A percentile compares a stretch with the other conserved stretches of the same genome.
phyloP scores from a whole-genome alignment of 345 rosid species.

The Rhizophora apiculata region DNA sequence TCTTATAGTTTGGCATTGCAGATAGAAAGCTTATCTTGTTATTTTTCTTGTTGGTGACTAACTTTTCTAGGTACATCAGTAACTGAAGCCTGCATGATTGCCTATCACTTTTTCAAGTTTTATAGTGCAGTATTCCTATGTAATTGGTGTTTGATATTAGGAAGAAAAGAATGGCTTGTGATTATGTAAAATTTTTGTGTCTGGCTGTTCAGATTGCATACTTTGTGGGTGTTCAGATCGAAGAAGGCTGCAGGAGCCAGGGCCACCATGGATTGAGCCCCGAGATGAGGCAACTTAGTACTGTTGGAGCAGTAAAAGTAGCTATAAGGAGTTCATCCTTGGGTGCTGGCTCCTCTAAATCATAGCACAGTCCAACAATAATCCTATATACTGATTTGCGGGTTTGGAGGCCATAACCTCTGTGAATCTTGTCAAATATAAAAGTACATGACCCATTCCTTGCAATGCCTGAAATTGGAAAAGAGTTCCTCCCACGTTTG shows the following conservation, averaged over 20 bases:
- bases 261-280: conserved; percentile 54
- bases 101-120: too few species aligned
- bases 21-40: too few species aligned
- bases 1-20: too few species aligned
- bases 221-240: conserved; percentile 71
- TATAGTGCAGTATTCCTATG: too few species aligned
- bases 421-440: not conserved
- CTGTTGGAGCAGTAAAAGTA: conserved; percentile 77
- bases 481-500: too few species aligned
- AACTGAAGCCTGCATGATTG: too few species aligned
- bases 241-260: conserved; percentile 42
- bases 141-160: too few species aligned
- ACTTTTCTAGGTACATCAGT: too few species aligned
- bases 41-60: too few species aligned
- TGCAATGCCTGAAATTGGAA: not conserved
- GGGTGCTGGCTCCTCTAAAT: conserved; percentile 41
- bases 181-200: not conserved
- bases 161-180: too few species aligned
- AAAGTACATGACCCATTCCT: not conserved
- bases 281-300: conserved; percentile 70
- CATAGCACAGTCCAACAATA: conserved; percentile 12
- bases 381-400: conserved; percentile 17
- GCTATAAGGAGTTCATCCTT: conserved; percentile 75
- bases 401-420: not conserved
- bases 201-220: conserved; percentile 59